Percentiles rank a stretch among this genome's conserved stretches.
These are phyloP conservation scores for Pugionium dolabratum DNA, from an alignment of 345 rosid species.

Conservation along the genomic window DNA sequence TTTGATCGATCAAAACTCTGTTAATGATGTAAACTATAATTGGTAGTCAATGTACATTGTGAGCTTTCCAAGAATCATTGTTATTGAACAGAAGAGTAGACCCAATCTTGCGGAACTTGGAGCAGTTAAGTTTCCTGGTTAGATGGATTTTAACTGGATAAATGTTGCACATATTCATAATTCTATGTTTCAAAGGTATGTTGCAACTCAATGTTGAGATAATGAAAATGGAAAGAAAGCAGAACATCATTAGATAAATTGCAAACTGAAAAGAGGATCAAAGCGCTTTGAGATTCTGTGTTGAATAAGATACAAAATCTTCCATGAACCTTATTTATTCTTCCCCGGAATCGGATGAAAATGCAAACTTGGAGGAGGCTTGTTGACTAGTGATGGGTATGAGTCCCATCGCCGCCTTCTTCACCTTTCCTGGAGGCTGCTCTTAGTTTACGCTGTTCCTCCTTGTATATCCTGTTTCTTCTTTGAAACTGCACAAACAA, in stretches of 20 bases:
- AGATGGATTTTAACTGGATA: constrained; percentile 5
- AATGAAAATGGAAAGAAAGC: constrained; percentile 15
- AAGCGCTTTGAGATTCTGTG: constrained; percentile 20
- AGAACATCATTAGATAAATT: not conserved
- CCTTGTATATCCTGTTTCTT: constrained; percentile 92
- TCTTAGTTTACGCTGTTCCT: constrained; percentile 90
- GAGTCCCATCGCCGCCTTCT: constrained; percentile 50
- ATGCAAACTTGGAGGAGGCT: constrained; percentile 28
- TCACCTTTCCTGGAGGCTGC: constrained; percentile 71
- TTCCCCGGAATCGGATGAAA: constrained; percentile 14
- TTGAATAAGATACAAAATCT: constrained; percentile 29
- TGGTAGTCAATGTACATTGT: constrained; percentile 38
- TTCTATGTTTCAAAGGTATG: constrained; percentile 8
- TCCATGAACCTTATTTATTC: constrained; percentile 28
- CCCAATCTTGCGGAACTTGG: not conserved
- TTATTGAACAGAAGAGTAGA: not conserved
- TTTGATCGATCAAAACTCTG: constrained; percentile 34
- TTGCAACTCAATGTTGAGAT: constrained; percentile 19
- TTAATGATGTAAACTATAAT: constrained; percentile 38
- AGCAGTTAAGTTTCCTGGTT: constrained; percentile 17
- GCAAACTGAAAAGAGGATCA: constrained; percentile 15
- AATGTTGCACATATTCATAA: constrained; percentile 8
- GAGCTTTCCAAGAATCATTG: constrained; percentile 20
- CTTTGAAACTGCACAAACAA: constrained; percentile 68
- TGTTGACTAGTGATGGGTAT: constrained; percentile 44